Evolutionary conservation across 1,284 basidiomycete genomes (phyloP), one percentile per base, ranked within the genome.

Genomic region (Boletus calvinii): DNA sequence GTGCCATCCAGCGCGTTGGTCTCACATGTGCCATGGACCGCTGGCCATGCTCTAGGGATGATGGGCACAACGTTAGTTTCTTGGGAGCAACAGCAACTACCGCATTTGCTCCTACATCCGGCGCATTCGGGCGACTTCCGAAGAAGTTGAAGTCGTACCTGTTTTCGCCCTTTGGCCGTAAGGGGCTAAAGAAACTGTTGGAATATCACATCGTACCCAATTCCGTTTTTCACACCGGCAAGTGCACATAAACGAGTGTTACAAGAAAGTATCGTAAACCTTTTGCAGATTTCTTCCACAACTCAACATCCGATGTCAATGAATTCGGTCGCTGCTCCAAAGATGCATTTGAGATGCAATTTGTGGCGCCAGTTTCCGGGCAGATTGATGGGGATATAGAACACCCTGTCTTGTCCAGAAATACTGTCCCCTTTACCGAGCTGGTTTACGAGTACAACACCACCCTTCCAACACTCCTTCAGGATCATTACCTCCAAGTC

Each of bases 161-260:
- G 49, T 89, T 90, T 71, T 87, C 84, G 8, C 83, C 83, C 1
- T 81, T 82, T 51, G 88, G 88, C 7, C 69, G 71, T 44, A 69
- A 65, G 35, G 78, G 74, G 2, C 62, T 91, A 48, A 77, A 71
- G 61, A 88, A 87, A 69, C 62, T 90, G 13, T 65, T 90, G 22
- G 74, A 82, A 57, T 88, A 81, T 67, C 87, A 90, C 68, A 75
- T 84, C 52, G 72, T 87, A 6, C 86, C 86, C 3, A 65, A 77
- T 36, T 70, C 76, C 22, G 71, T 85, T 37, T 63, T 87, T 15
- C 77, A 81, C 57, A 77, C 79, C 37, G 84, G 77, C 76, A 65
- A 59, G 75, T 46, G 35, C 31, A 44, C 6, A 13, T 22, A n/a
- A 18, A 11, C 22, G 9, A 10, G 18, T 5, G 6, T 26, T 38